Percentiles rank a stretch among this genome's conserved stretches.
phyloP scores from a whole-genome alignment of 306 rosid genomes.

The Elaeagnus macrophylla region DNA sequence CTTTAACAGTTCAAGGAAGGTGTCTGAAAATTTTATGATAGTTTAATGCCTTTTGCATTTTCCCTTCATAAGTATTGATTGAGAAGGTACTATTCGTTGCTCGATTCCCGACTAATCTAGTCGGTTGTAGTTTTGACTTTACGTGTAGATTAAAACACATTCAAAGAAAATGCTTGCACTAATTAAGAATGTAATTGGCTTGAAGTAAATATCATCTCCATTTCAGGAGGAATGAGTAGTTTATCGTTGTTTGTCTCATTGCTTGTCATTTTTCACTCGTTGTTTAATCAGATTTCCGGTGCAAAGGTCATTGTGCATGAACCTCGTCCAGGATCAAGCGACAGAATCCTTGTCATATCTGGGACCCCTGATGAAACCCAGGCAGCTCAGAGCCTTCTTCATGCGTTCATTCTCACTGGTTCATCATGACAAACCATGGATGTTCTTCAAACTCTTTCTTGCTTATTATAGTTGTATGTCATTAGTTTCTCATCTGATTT shows the following conservation, averaged over 20 bases:
- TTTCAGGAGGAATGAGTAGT: not conserved
- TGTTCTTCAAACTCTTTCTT: not conserved
- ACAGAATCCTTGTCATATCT: slow-evolving; percentile 67
- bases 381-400: slow-evolving; percentile 94
- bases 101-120: too few species aligned
- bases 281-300: slow-evolving; percentile 61
- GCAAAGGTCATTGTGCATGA: slow-evolving; percentile 79
- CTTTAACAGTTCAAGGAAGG: too few species aligned
- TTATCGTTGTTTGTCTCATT: not conserved
- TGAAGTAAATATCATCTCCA: too few species aligned
- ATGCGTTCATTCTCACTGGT: slow-evolving; percentile 87
- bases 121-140: too few species aligned
- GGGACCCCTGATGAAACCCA: slow-evolving; percentile 96
- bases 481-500: slow-evolving; percentile 12
- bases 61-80: too few species aligned
- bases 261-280: slow-evolving; percentile 2
- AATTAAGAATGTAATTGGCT: too few species aligned
- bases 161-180: too few species aligned
- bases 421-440: slow-evolving; percentile 36
- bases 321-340: slow-evolving; percentile 61
- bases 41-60: too few species aligned
- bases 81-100: too few species aligned
- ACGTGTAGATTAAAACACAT: too few species aligned
- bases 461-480: not conserved
- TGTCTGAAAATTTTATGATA: too few species aligned